phyloP scores from a whole-genome alignment of 2,329 filamentous ascomycete species.

The Cercospora citrullina region DNA sequence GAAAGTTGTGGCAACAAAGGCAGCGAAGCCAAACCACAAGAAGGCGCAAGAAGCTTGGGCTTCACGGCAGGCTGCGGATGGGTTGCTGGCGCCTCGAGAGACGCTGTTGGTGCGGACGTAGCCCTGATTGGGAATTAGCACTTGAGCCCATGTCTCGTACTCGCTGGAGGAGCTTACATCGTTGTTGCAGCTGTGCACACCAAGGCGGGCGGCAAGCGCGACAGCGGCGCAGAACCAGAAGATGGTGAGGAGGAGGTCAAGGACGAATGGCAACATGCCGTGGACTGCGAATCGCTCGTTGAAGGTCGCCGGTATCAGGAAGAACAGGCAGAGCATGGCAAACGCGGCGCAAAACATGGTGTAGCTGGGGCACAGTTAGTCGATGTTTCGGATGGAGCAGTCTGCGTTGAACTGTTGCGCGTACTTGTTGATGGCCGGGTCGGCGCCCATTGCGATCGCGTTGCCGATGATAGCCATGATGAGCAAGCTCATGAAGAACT shows the following conservation, averaged over 20 bases:
- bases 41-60: slow-evolving; percentile 74
- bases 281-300: slow-evolving; percentile 54
- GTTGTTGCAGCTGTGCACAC: slow-evolving; percentile 67
- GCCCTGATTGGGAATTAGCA: slow-evolving; percentile 25
- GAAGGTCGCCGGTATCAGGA: slow-evolving; percentile 60
- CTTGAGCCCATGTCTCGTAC: background rate
- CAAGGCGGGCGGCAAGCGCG: slow-evolving; percentile 68
- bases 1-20: slow-evolving; percentile 57
- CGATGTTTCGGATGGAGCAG: background rate
- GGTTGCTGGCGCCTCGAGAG: slow-evolving; percentile 51
- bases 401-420: background rate
- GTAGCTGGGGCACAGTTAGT: slow-evolving; percentile 5
- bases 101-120: slow-evolving; percentile 45
- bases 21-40: slow-evolving; percentile 74
- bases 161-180: slow-evolving; percentile 44
- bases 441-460: slow-evolving; percentile 57
- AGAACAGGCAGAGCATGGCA: slow-evolving; percentile 65
- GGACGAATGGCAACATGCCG: slow-evolving; percentile 54
- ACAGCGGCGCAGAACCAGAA: slow-evolving; percentile 72
- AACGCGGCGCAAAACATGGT: slow-evolving; percentile 70
- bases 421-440: slow-evolving; percentile 57
- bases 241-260: slow-evolving; percentile 62
- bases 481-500: slow-evolving; percentile 62
- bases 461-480: slow-evolving; percentile 63
- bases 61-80: slow-evolving; percentile 68